Percentiles rank a stretch among this genome's conserved stretches.
Evolutionary conservation across 306 rosid species (phyloP).

Genomic region (Begonia masoniana): DNA sequence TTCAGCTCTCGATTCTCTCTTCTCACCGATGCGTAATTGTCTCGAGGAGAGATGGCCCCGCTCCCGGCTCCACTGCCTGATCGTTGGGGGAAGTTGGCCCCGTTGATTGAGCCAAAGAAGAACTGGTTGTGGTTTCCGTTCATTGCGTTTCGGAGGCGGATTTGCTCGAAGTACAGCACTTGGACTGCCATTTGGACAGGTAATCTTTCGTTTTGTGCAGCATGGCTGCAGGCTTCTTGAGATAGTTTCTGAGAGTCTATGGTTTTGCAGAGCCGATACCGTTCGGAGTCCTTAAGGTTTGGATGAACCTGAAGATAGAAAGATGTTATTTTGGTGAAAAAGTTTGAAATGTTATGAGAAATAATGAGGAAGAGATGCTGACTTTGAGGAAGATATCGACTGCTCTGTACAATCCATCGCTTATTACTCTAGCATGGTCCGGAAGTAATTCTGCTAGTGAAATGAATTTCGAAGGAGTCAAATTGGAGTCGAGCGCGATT

Average conservation of each 20-base stretch:
- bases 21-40: constrained; percentile 92
- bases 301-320: constrained; percentile 62
- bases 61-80: constrained; percentile 99
- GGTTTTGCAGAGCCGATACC: constrained; percentile 79
- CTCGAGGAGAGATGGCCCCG: constrained; percentile 94
- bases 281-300: constrained; percentile 80
- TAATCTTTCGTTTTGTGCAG: constrained; percentile 89
- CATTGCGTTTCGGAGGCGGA: constrained; percentile 85
- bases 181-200: constrained; percentile 96
- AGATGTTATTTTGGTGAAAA: background rate
- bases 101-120: constrained; percentile 63
- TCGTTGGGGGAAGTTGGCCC: constrained; percentile 65
- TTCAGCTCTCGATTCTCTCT: constrained; percentile 93
- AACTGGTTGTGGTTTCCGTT: constrained; percentile 74
- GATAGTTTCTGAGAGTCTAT: constrained; percentile 81
- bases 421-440: constrained; percentile 75
- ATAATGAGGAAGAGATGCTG: constrained; percentile 12
- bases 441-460: constrained; percentile 81
- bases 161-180: constrained; percentile 93
- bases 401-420: constrained; percentile 88
- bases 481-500: constrained; percentile 74
- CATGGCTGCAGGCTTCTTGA: constrained; percentile 97
- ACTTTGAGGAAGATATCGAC: constrained; percentile 94
- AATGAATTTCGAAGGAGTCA: constrained; percentile 69
- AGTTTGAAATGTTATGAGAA: background rate